phyloP scores from a whole-genome alignment of 495 filamentous ascomycete genomes.

The Penicillium cosmopolitanum region DNA sequence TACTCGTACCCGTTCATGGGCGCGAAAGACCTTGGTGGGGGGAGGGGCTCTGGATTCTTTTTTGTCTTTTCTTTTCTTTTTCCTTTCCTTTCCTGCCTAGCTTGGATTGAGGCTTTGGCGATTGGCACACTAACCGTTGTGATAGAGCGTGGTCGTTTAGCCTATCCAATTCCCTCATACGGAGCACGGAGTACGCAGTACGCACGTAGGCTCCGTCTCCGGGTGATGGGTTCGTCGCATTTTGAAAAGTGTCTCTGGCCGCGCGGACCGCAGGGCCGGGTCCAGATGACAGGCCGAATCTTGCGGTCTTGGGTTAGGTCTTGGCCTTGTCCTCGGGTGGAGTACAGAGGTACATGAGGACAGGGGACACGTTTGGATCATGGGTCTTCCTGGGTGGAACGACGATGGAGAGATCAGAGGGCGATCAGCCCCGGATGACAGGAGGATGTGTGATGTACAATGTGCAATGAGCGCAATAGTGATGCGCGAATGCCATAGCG shows the following conservation, averaged over 20 bases:
- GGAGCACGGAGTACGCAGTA: background rate
- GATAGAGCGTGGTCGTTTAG: background rate
- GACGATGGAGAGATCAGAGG: background rate
- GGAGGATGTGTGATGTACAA: background rate
- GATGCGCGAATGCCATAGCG: conserved; percentile 1
- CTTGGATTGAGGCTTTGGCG: background rate
- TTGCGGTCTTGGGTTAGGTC: background rate
- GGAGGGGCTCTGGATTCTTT: background rate
- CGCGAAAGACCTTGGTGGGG: background rate
- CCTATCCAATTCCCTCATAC: background rate
- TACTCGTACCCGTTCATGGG: background rate
- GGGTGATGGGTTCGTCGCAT: conserved; percentile 7
- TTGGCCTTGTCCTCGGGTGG: conserved; percentile 1
- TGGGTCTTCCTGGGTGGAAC: conserved; percentile 2
- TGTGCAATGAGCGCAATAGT: background rate
- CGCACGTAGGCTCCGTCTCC: background rate
- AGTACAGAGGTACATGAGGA: background rate
- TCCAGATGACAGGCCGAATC: conserved; percentile 18
- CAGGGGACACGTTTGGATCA: conserved; percentile 8
- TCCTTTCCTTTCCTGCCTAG: background rate
- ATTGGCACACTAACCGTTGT: background rate
- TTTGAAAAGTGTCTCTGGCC: conserved; percentile 5
- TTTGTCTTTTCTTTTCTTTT: background rate
- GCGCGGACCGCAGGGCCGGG: conserved; percentile 22
- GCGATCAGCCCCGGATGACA: conserved; percentile 4